These are phyloP conservation scores for Chlamydomonas schloesseri DNA, from an alignment of 139 green algal species.

Conservation along the genomic window DNA sequence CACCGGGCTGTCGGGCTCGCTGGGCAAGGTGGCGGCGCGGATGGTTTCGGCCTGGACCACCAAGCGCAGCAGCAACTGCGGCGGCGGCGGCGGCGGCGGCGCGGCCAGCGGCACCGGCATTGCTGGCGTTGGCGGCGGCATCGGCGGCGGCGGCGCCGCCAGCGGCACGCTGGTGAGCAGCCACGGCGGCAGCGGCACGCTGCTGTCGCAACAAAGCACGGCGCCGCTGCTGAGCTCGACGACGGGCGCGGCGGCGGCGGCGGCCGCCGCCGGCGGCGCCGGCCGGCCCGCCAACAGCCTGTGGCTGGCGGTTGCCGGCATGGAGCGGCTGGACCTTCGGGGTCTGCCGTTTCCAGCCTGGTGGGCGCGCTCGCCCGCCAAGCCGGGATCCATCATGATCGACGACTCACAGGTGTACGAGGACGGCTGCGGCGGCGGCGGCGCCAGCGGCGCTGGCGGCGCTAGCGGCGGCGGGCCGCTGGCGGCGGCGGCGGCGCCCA, in stretches of 20 bases:
- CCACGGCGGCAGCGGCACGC: too few relatives aligned
- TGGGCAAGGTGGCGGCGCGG: too few relatives aligned
- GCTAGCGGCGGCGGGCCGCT: not conserved
- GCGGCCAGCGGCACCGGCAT: too few relatives aligned
- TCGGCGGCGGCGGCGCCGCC: too few relatives aligned
- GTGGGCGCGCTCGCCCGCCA: not conserved
- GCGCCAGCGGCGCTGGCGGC: not conserved
- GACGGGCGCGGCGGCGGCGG: not conserved
- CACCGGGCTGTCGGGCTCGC: too few relatives aligned
- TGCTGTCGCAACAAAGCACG: too few relatives aligned
- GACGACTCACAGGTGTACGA: constrained; percentile 38
- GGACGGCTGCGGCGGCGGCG: not conserved
- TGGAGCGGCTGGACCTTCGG: constrained; percentile 30
- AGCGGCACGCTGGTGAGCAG: not conserved
- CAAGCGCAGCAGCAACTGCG: too few relatives aligned
- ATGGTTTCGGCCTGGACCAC: not conserved
- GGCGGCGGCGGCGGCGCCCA: not conserved
- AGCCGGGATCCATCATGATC: not conserved
- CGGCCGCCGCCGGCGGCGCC: not conserved
- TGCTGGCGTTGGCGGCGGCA: too few relatives aligned
- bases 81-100: too few relatives aligned
- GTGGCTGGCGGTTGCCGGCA: not conserved
- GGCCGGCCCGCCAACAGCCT: not conserved
- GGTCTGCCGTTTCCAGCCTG: constrained; percentile 12
- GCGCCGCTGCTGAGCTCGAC: too few relatives aligned